Conservation (phyloP, 2,329 filamentous ascomycete species). For the Stachybotrys chartarum region DNA sequence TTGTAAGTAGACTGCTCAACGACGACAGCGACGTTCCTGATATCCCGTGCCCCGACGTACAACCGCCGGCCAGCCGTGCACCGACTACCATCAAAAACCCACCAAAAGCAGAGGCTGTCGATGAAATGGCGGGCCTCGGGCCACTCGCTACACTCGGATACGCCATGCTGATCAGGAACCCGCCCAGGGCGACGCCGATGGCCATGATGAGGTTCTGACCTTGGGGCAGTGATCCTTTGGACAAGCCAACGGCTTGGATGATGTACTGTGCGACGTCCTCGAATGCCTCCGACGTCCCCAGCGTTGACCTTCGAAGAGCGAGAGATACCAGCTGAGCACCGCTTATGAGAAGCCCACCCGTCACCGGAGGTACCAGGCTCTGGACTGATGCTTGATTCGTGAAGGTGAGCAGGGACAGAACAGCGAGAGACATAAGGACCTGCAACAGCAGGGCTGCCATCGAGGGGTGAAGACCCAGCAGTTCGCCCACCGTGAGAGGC, state of each 20-base stretch:
- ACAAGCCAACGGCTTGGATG: not conserved
- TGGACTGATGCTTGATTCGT: not conserved
- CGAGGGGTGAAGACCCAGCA: not conserved
- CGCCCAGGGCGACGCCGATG: not conserved
- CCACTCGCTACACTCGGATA: not conserved
- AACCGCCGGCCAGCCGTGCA: not conserved
- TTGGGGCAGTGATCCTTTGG: not conserved
- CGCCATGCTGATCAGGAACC: not conserved
- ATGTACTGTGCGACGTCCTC: not conserved
- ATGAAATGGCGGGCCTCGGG: not conserved
- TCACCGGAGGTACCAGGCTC: not conserved
- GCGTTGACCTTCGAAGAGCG: not conserved
- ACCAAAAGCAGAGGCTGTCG: not conserved
- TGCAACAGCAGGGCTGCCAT: not conserved
- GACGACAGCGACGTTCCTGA: not conserved
- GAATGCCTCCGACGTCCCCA: not conserved
- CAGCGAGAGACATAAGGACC: not conserved
- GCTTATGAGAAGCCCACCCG: not conserved
- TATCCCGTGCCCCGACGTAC: not conserved
- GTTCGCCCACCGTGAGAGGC: not conserved
- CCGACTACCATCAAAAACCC: not conserved
- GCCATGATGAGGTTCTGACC: not conserved
- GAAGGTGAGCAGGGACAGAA: not conserved
- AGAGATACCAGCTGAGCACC: not conserved
- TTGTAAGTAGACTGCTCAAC: not conserved